A percentile compares a stretch with the other conserved stretches of the same genome.
phyloP scores from a whole-genome alignment of 1,284 basidiomycete species.

The Microbotryum intermedium region DNA sequence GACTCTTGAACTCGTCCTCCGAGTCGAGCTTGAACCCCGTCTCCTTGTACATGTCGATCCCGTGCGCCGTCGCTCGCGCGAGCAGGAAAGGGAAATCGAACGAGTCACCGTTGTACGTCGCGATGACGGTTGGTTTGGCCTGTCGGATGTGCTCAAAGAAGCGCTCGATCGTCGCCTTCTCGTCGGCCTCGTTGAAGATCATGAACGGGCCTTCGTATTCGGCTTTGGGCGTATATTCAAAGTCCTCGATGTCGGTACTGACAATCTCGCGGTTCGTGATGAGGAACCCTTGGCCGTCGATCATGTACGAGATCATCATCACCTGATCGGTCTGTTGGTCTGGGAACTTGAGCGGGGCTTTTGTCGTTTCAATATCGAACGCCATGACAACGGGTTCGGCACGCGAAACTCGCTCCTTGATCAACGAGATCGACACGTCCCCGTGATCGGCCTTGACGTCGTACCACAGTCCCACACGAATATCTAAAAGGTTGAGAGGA shows the following conservation, averaged over 20 bases:
- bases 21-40: constrained; percentile 85
- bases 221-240: constrained; percentile 97
- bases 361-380: constrained; percentile 98
- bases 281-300: constrained; percentile 82
- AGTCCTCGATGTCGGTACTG: constrained; percentile 94
- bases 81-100: constrained; percentile 99
- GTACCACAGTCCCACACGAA: constrained; percentile 98
- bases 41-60: constrained; percentile 93
- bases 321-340: constrained; percentile 93
- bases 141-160: constrained; percentile 94
- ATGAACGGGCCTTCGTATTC: constrained; percentile 97
- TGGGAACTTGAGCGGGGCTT: constrained; percentile 96
- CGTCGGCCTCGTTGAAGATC: constrained; percentile 89
- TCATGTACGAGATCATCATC: constrained; percentile 99
- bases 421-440: constrained; percentile 61
- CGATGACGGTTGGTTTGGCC: constrained; percentile 90
- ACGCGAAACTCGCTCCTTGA: constrained; percentile 87
- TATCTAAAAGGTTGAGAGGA: constrained; percentile 47
- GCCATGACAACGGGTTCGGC: constrained; percentile 99
- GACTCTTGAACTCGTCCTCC: constrained; percentile 92
- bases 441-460: constrained; percentile 74
- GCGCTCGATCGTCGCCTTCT: constrained; percentile 62
- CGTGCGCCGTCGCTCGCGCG: constrained; percentile 74
- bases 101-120: constrained; percentile 98
- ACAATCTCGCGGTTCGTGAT: constrained; percentile 98